Base-by-base conservation (phyloP, 441 rosid genomes). In the Mallotus repandus region DNA sequence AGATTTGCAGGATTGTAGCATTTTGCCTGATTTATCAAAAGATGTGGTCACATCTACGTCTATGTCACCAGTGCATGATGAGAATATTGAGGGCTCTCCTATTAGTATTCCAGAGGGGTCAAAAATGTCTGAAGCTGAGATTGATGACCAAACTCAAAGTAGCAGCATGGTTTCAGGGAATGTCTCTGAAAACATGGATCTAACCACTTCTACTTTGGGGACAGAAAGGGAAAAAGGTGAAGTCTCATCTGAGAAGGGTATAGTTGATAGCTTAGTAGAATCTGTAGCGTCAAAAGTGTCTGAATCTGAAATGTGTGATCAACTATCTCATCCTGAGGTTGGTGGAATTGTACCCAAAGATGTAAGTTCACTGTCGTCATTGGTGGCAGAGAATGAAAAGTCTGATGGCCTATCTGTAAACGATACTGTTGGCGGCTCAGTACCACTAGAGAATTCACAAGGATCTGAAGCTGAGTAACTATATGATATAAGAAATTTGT, bases 71-170 rank as follows among this genome's bases (percentile, higher is more conserved):
- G 18, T 57, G 49, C 15, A 16, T 5, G 50, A 19, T 18, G 68
- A 54, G 43, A 68, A 61, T 18, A 35, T 54, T 1, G 65, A 68
- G 65, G 69, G 32, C 22, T 46, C 59, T 19, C 43, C 58, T 49
- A 10, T 25, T 25, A 72, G 7, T 38, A 38, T 22, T 52, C 57
- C 52, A 10, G 63, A 61, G 45, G 63, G 1, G 53, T 38, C 65
- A 65, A 60, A 72, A 29, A 48, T 11, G 45, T 29, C 62, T 66
- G 74, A 78, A 25, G 57, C 80, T 70, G 73, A 76, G 43, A 21
- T 50, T 55, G 70, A 70, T 35, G 66, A 76, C 13, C 65, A 49
- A 72, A 32, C 32, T 19, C 19, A 14, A 25, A 15, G 46, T n/a
- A 14, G 63, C 29, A 72, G 32, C 67, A 58, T 19, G 15, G 70